These are phyloP conservation scores for Herpetospermum pedunculosum DNA, from an alignment of 306 rosid species.

Conservation along the genomic window DNA sequence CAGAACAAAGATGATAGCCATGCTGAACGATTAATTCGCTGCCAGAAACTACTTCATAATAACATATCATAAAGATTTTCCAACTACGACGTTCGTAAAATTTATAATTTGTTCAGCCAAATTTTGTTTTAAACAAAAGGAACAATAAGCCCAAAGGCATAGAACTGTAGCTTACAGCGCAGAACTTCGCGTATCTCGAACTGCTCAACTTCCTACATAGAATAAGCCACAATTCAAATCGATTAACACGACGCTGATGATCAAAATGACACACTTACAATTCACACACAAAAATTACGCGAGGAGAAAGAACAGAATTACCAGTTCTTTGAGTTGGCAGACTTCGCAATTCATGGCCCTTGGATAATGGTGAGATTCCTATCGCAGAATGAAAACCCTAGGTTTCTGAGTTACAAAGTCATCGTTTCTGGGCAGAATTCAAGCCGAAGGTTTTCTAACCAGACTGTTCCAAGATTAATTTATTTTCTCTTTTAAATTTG, in stretches of 20 bases:
- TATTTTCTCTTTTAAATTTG: neutral
- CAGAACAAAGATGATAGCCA: neutral
- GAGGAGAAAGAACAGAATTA: slow-evolving; percentile 12
- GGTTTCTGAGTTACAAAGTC: neutral
- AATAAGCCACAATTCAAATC: neutral
- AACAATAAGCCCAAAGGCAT: neutral
- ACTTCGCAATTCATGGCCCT: slow-evolving; percentile 80
- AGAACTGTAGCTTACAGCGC: slow-evolving; percentile 44
- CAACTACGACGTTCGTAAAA: neutral
- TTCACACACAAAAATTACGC: neutral
- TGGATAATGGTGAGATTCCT: neutral
- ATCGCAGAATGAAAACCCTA: neutral
- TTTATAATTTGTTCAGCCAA: neutral
- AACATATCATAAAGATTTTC: neutral
- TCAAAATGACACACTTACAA: neutral
- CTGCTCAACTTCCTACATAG: slow-evolving; percentile 65
- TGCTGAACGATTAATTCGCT: neutral
- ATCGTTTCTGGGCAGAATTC: neutral
- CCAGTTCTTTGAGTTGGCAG: slow-evolving; percentile 89
- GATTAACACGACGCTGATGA: neutral
- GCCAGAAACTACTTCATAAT: neutral
- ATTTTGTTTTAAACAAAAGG: neutral
- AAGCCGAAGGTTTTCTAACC: neutral
- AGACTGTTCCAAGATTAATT: neutral
- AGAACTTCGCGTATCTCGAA: slow-evolving; percentile 88